These are phyloP conservation scores for Colletotrichum sojae DNA, from an alignment of 2,329 filamentous ascomycete genomes.

Conservation along the genomic window DNA sequence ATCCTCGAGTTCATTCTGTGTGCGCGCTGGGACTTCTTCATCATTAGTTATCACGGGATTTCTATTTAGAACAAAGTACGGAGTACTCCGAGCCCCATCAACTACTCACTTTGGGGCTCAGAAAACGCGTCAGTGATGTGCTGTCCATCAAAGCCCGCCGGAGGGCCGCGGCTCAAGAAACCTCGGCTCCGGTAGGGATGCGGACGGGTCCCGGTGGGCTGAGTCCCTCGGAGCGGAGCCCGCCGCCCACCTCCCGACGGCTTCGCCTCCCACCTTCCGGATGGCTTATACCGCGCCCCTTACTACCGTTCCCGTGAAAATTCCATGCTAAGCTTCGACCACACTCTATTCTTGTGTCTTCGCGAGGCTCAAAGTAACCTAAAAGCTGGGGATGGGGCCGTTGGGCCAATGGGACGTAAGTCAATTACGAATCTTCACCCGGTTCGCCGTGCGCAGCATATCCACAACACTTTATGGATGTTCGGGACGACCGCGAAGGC, in stretches of 20 bases:
- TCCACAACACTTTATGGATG: slow-evolving; percentile 2
- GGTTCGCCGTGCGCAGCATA: slow-evolving; percentile 2
- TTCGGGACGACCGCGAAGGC: slow-evolving; percentile 6
- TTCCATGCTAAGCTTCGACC: slow-evolving; percentile 10
- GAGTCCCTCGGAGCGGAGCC: slow-evolving; percentile 15
- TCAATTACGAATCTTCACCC: slow-evolving; percentile 20
- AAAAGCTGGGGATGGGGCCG: background rate
- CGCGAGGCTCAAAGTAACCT: background rate
- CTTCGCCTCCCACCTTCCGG: slow-evolving; percentile 19
- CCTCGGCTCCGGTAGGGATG: slow-evolving; percentile 12
- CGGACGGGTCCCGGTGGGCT: slow-evolving; percentile 5
- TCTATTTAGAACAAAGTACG: background rate
- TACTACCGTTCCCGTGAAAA: slow-evolving; percentile 3
- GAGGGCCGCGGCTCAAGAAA: background rate
- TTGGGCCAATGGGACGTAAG: slow-evolving; percentile 5
- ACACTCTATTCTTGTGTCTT: slow-evolving; percentile 13
- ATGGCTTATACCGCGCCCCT: slow-evolving; percentile 11
- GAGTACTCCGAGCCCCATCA: background rate
- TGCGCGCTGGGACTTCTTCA: no score
- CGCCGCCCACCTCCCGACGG: no score
- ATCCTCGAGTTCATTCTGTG: no score
- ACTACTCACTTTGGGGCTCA: background rate
- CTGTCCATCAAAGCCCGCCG: background rate
- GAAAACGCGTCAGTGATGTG: slow-evolving; percentile 10
- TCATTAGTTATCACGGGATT: background rate